Percentiles rank a stretch among this genome's conserved stretches.
phyloP scores from a whole-genome alignment of 257 asterid genomes.

The Solanum appendiculatum region DNA sequence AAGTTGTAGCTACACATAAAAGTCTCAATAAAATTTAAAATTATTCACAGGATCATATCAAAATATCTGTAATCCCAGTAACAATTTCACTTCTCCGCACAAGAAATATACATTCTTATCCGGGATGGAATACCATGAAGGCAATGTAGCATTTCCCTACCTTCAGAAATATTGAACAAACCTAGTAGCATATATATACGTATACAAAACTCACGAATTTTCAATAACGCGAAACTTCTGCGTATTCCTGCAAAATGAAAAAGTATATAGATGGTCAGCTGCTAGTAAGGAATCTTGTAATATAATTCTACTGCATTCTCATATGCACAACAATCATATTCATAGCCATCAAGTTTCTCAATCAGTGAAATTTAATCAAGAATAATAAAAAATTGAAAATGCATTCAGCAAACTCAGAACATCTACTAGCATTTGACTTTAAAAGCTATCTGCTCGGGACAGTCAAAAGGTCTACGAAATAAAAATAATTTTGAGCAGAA shows the following conservation, averaged over 20 bases:
- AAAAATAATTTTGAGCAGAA: background rate
- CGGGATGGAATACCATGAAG: background rate
- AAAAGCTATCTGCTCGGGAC: background rate
- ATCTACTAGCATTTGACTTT: background rate
- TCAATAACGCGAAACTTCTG: background rate
- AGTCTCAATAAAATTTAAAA: background rate
- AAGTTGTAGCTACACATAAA: background rate
- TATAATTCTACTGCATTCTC: background rate
- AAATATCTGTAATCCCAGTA: background rate
- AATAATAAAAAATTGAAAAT: background rate
- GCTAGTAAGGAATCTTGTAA: background rate
- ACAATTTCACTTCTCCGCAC: background rate
- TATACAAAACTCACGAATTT: background rate
- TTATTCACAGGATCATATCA: background rate
- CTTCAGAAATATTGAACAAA: conserved; percentile 22
- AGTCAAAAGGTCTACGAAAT: background rate
- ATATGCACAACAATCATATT: background rate
- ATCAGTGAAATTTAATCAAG: background rate
- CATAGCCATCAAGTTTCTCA: background rate
- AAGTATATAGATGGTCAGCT: background rate
- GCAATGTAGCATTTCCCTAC: background rate
- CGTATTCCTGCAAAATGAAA: background rate
- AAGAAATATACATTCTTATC: background rate
- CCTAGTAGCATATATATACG: background rate
- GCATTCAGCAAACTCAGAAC: background rate